Evolutionary conservation across 257 asterid genomes (phyloP), one percentile per base, ranked within the genome.

Genomic region (Paraleonurus japonicus): DNA sequence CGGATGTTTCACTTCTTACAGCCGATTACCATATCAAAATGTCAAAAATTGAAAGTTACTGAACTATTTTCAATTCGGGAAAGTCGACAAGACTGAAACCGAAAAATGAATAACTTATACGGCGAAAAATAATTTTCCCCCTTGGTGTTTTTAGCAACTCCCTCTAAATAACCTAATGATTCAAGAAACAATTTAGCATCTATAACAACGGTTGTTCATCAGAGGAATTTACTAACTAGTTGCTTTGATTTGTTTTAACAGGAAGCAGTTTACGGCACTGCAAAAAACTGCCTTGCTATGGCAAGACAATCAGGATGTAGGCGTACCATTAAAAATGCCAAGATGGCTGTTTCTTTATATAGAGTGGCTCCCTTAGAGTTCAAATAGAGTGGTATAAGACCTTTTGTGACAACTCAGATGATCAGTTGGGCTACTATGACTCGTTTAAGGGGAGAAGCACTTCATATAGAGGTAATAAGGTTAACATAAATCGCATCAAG

Each of bases 351-450:
- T 39, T 76, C 72, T 61, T 77, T 92, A 28, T 71, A 88, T 22
- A 88, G 84, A 78, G 80, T 84, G 69, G 87, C 77, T 30, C 89
- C 95, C 86, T 86, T 3, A 69, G 95, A 72, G 95, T 94, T 41
- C 92, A 92, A 63, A 83, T 92, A 55, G 96, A 90, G 80, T 90
- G 96, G 96, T 92, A 83, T 51, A 87, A 92, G 72, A 76, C 66
- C 26, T 84, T 72, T 1, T 92, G 96, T n/a, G 96, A 92, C 6
- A 64, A 73, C 20, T 91, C 92, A 7, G 90, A 81, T 61, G 92
- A 88, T 65, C 87, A 84, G 61, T 53, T 88, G 78, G 98, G 98
- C 12, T 92, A 92, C 83, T 90, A 92, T 33, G 98, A 92, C 51
- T 77, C 92, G 7, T 92, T 90, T 82, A 92, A 88, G 88, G 76